These are phyloP conservation scores for Hypoxylon perforatum DNA, from an alignment of 495 filamentous ascomycete species.

Conservation along the genomic window DNA sequence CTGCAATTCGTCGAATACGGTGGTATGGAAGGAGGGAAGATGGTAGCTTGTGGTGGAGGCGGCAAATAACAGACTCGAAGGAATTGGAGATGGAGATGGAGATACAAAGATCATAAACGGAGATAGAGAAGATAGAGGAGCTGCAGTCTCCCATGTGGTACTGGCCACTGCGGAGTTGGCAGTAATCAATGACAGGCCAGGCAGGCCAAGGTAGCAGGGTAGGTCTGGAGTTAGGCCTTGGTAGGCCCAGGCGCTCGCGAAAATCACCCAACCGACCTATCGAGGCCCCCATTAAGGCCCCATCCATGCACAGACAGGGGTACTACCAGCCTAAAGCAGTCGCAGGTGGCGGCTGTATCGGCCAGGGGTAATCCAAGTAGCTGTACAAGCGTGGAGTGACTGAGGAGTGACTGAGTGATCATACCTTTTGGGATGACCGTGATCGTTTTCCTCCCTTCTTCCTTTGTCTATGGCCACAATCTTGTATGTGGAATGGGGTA, in stretches of 20 bases:
- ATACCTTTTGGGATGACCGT: conserved; percentile 20
- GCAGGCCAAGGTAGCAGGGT: too few species aligned
- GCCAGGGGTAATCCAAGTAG: conserved; percentile 27
- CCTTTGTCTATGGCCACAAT: conserved; percentile 9
- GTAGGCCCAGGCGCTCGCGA: conserved; percentile 31
- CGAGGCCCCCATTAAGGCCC: too few species aligned
- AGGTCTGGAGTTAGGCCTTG: background rate
- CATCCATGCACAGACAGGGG: conserved; percentile 13
- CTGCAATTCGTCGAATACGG: conserved; percentile 15
- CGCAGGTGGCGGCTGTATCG: conserved; percentile 27
- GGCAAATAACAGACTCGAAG: conserved; percentile 14
- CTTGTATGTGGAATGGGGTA: conserved; percentile 21
- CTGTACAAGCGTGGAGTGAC: conserved; percentile 9
- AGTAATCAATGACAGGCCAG: conserved; percentile 37
- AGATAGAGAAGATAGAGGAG: conserved; percentile 22
- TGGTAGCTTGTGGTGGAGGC: background rate
- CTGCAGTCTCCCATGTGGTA: conserved; percentile 7
- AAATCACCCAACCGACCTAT: conserved; percentile 32
- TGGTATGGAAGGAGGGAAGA: conserved; percentile 23
- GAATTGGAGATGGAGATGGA: conserved; percentile 30
- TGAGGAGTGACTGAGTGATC: conserved; percentile 19
- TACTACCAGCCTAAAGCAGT: conserved; percentile 37
- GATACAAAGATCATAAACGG: background rate
- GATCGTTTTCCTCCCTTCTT: conserved; percentile 5
- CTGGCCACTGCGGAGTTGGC: conserved; percentile 32